Evolutionary conservation across 2,329 filamentous ascomycete species (phyloP), one percentile per base, ranked within the genome.

Genomic region (Exserohilum rostratum): DNA sequence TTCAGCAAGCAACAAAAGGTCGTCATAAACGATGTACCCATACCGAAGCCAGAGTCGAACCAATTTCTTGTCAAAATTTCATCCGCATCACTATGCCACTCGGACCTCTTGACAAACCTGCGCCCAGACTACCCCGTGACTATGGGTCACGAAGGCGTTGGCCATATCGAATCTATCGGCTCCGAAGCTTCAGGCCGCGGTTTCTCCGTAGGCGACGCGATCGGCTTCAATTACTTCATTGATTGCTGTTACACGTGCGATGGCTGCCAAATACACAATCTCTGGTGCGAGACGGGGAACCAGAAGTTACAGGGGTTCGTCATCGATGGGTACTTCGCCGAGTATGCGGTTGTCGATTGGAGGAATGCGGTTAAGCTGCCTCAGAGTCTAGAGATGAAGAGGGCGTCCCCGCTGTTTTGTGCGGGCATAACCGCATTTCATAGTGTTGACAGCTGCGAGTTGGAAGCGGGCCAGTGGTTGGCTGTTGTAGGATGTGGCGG

Each of bases 61-160:
- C 68, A 70, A 57, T 70, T 69, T 35, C 59, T 71, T 13, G 62
- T 68, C 27, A 71, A 70, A 35, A 70, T 72, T 22, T 63, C 69
- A 43, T 66, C 65, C 3, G 69, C 69, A 11, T 72, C 68, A 30
- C 38, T 72, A 61, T 72, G 69, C 43, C 69, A 72, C 47, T 70
- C 68, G 1, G 69, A 72, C 42, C 57, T 72, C 1, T 58, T 68
- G 6, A 67, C 55, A 45, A 51, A 60, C 7, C 60, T 67, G 50
- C 64, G 69, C 5, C 65, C 68, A n/a, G 62, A 70, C 25, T 58
- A 64, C 38, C 51, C 62, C 0, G 64, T 75, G 1, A 76, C 75
- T 2, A 60, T 80, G 5, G 79, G 79, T 4, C 80, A 82, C 57
- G 80, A 82, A 67, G 80, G 78, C 13, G 77, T 79, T 18, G 79